Percentiles rank a stretch among this genome's conserved stretches.
Evolutionary conservation across 1,284 basidiomycete genomes (phyloP).

Genomic region (Apiotrichum veenhuisii): DNA sequence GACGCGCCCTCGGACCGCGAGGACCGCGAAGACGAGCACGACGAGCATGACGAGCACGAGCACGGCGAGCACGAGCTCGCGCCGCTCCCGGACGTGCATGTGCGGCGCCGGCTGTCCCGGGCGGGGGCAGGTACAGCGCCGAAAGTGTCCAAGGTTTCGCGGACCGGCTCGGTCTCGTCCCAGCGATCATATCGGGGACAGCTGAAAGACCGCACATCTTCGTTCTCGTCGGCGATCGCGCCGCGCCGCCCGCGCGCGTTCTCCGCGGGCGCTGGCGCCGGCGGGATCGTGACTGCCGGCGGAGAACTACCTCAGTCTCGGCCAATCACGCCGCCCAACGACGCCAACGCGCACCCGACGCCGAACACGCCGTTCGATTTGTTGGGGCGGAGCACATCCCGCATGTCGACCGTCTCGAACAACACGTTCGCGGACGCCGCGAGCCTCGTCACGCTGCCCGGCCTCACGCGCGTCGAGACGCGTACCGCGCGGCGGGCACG

Average conservation of each 20-base stretch:
- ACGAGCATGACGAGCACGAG: constrained; percentile 1
- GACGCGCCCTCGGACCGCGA: not conserved
- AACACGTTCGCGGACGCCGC: constrained; percentile 17
- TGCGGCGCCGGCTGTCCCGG: not conserved
- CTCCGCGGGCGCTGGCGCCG: constrained; percentile 10
- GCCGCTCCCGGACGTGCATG: constrained; percentile 8
- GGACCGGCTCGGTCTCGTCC: not conserved
- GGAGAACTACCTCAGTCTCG: not conserved
- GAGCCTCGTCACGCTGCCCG: constrained; percentile 12
- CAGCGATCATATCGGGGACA: not conserved
- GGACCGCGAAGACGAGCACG: too few species aligned
- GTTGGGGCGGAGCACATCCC: constrained; percentile 17
- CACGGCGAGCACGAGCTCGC: constrained; percentile 5
- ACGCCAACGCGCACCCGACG: not conserved
- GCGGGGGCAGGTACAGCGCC: not conserved
- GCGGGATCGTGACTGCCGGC: constrained; percentile 6
- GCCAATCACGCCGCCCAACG: not conserved
- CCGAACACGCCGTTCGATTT: constrained; percentile 2
- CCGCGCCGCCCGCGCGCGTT: constrained; percentile 10
- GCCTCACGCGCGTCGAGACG: constrained; percentile 16
- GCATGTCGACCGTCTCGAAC: constrained; percentile 15
- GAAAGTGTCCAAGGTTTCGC: not conserved
- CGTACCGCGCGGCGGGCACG: constrained; percentile 12
- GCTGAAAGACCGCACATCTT: not conserved
- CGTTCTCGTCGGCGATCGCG: too few species aligned